A percentile compares a stretch with the other conserved stretches of the same genome.
phyloP scores from a whole-genome alignment of 1,139 yeast species.

The Pichia sp. region DNA sequence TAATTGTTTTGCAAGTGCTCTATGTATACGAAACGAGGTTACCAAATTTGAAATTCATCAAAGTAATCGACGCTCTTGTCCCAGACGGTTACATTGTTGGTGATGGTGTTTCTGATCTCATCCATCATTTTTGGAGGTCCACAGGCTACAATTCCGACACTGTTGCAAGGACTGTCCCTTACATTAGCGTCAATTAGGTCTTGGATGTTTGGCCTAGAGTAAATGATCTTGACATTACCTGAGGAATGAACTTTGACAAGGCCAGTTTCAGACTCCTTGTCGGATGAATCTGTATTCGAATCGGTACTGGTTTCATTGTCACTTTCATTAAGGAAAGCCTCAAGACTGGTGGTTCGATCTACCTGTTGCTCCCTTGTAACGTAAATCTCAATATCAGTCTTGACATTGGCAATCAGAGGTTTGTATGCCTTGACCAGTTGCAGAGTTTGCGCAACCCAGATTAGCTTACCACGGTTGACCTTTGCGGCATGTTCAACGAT shows the following conservation, averaged over 20 bases:
- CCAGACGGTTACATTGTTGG: constrained; percentile 11
- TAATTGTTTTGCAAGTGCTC: too few relatives aligned
- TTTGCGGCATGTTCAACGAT: constrained; percentile 23
- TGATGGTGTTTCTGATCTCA: constrained; percentile 21
- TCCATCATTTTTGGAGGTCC: constrained; percentile 42
- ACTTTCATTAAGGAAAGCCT: neutral
- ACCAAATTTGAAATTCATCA: constrained; percentile 22
- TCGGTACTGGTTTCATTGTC: too few relatives aligned
- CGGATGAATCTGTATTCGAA: constrained; percentile 3
- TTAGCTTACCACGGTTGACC: constrained; percentile 8
- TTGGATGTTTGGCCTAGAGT: constrained; percentile 37
- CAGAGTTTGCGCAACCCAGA: constrained; percentile 12
- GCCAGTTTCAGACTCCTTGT: constrained; percentile 1
- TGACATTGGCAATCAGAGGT: constrained; percentile 2
- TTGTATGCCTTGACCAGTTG: constrained; percentile 6
- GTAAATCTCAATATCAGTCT: constrained; percentile 12
- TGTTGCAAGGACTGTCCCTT: constrained; percentile 27
- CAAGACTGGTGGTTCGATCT: neutral
- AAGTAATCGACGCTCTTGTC: constrained; percentile 19
- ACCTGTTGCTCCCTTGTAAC: constrained; percentile 11
- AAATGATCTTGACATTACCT: constrained; percentile 22
- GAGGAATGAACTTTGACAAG: too few relatives aligned
- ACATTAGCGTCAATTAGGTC: constrained; percentile 30
- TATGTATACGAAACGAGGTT: too few relatives aligned
- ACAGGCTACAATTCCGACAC: constrained; percentile 36